These are phyloP conservation scores for Melampsora americana DNA, from an alignment of 1,284 basidiomycete genomes.

Conservation along the genomic window DNA sequence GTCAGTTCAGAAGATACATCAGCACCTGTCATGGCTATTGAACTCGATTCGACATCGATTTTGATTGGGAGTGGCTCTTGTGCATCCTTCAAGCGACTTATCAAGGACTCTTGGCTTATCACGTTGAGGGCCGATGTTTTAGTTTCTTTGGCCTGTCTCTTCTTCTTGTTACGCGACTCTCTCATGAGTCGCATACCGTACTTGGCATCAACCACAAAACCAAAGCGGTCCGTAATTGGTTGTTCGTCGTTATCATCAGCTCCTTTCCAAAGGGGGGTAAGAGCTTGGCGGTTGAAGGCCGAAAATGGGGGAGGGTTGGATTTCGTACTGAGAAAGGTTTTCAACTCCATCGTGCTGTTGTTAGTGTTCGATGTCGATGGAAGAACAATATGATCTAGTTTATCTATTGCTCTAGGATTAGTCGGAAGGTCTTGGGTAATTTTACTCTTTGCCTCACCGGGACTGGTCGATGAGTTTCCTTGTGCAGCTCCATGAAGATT, in stretches of 20 bases:
- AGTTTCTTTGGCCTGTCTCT: conserved; percentile 13
- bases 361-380: conserved; percentile 24
- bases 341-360: conserved; percentile 34
- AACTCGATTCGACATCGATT: no score
- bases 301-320: conserved; percentile 37
- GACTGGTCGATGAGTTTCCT: background rate
- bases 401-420: background rate
- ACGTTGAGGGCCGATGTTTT: background rate
- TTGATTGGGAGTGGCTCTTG: no score
- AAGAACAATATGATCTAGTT: conserved; percentile 20
- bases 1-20: no score
- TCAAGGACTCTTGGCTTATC: background rate
- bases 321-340: conserved; percentile 24
- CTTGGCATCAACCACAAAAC: conserved; percentile 41
- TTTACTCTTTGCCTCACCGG: no score
- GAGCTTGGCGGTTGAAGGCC: conserved; percentile 6
- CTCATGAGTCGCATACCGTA: conserved; percentile 37
- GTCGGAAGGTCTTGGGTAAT: no score
- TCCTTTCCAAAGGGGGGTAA: background rate
- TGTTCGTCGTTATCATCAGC: conserved; percentile 10
- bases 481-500: background rate
- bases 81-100: no score
- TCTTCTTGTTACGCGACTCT: conserved; percentile 28
- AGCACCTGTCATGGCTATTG: no score
- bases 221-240: conserved; percentile 36